Evolutionary conservation across 345 rosid species (phyloP), one percentile per base, ranked within the genome.

Genomic region (Ricinus communis): DNA sequence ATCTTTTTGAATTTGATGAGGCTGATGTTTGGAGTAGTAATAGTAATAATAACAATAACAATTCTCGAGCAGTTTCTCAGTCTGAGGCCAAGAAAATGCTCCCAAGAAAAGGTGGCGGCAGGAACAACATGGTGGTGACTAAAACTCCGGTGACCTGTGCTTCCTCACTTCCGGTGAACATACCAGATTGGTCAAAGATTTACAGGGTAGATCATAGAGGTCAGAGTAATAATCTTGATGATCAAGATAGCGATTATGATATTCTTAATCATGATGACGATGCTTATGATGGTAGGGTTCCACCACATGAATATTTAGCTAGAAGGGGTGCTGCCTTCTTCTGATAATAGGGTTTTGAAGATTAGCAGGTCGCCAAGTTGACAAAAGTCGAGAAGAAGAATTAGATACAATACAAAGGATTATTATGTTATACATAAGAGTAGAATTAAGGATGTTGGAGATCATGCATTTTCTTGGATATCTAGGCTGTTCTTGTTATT

Each of bases 101-200:
- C 68, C 87, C 0, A 83, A 76, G 79, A 85, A 76, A 43, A 72
- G 28, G 51, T 10, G 66, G 72, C 8, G 47, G 47, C 84, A 83
- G 78, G 30, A 47, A 69, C 83, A 76, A 28, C 5, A 24, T 49
- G 30, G 24, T 18, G 61, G 36, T 36, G 19, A 46, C 60, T 3
- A 47, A 41, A 5, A 74, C 74, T 3, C 62, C 22, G 66, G 54
- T 62, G 7, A n/a, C 60, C 7, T 69, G 78, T 21, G 83, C 88
- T 30, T 83, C 88, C 49, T 91, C 94, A 1, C 62, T 91, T 40
- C 95, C 97, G 47, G 84, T 91, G 69, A 91, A 79, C 73, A 68
- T 89, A 14, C 97, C 95, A 1, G 97, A 91, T 50, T 91, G 97
- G 97, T 89, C 97, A 9, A 78, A 85, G 87, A 89, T 91, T 67